These are phyloP conservation scores for Papiliotrema terrestris DNA, from an alignment of 1,284 basidiomycete species.

Conservation along the genomic window DNA sequence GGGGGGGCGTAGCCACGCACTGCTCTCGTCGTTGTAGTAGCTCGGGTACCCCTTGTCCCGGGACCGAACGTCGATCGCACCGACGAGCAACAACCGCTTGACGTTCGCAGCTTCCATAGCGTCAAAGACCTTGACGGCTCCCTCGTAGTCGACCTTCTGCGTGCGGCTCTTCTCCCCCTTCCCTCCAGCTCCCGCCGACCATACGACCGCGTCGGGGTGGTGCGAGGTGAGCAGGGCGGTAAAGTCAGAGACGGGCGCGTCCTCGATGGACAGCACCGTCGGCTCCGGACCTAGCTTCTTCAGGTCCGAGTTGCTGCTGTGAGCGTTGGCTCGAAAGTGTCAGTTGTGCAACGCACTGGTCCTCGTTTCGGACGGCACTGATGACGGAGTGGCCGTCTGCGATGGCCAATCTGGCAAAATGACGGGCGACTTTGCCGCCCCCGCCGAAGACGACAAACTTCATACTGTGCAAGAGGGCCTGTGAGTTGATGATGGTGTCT, in stretches of 20 bases:
- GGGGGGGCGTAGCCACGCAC: slow-evolving; percentile 44
- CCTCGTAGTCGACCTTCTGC: slow-evolving; percentile 65
- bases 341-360: slow-evolving; percentile 30
- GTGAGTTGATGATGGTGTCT: background rate
- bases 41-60: slow-evolving; percentile 49
- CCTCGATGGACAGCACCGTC: slow-evolving; percentile 61
- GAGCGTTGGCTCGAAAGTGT: background rate
- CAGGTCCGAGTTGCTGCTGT: slow-evolving; percentile 51
- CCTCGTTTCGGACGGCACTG: slow-evolving; percentile 58
- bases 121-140: slow-evolving; percentile 68
- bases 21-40: slow-evolving; percentile 52
- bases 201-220: slow-evolving; percentile 59
- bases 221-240: slow-evolving; percentile 54
- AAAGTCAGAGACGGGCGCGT: slow-evolving; percentile 55
- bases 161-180: slow-evolving; percentile 63
- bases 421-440: slow-evolving; percentile 54
- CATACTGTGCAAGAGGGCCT: slow-evolving; percentile 4
- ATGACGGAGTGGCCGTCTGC: slow-evolving; percentile 52
- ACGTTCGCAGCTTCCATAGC: slow-evolving; percentile 59
- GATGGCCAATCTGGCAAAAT: slow-evolving; percentile 55
- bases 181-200: slow-evolving; percentile 66
- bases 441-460: slow-evolving; percentile 45
- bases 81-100: slow-evolving; percentile 58
- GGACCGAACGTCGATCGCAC: slow-evolving; percentile 63
- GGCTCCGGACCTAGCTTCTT: slow-evolving; percentile 54